phyloP scores from a whole-genome alignment of 192 early-diverging fungal species.

The Entomortierella chlamydospora region DNA sequence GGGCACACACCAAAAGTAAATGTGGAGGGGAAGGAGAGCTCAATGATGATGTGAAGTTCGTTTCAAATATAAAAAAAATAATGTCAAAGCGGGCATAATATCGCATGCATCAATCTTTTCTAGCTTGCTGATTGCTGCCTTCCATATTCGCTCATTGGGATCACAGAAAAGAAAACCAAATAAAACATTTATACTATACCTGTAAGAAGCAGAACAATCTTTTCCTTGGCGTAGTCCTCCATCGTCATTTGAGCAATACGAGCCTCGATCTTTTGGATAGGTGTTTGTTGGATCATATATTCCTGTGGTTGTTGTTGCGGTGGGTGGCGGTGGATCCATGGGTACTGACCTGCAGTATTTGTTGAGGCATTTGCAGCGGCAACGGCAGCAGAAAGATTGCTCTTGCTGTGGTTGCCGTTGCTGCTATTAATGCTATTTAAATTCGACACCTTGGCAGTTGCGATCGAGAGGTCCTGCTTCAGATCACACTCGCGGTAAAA shows the following conservation, averaged over 20 bases:
- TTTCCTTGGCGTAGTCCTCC: conserved; percentile 49
- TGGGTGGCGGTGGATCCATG: no score
- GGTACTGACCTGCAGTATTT: background rate
- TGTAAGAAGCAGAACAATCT: conserved; percentile 48
- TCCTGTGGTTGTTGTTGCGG: background rate
- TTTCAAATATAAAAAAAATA: no score
- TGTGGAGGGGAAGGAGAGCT: no score
- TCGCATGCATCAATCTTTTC: background rate
- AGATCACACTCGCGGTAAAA: conserved; percentile 41
- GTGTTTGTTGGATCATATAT: conserved; percentile 8
- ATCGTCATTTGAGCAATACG: conserved; percentile 42
- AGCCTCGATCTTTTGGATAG: conserved; percentile 37
- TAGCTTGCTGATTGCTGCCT: background rate
- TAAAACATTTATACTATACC: conserved; percentile 13
- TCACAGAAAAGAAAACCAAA: background rate
- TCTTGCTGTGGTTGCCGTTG: conserved; percentile 13
- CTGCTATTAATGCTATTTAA: conserved; percentile 10
- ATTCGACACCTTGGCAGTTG: conserved; percentile 5
- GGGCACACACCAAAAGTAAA: no score
- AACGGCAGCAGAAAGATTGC: background rate
- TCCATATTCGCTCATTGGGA: background rate
- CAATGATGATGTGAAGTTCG: no score
- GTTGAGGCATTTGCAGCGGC: background rate
- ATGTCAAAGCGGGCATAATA: background rate
- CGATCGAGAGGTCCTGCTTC: conserved; percentile 35